Evolutionary conservation across 2,329 filamentous ascomycete genomes (phyloP), one percentile per base, ranked within the genome.

Genomic region (Trichoderma koningiopsis): DNA sequence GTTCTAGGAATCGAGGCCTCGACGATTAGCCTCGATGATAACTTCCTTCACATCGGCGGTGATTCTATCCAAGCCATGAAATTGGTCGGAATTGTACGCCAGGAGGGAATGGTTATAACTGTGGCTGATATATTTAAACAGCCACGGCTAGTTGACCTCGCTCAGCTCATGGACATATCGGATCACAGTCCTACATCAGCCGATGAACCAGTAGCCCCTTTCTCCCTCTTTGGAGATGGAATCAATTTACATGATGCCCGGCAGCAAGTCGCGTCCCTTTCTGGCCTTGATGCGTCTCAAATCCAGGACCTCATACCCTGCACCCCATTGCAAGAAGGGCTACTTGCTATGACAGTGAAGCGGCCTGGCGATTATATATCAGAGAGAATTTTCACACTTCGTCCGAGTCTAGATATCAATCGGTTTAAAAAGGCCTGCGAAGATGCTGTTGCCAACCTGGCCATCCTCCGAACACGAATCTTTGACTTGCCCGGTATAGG

Each of bases 231-330:
- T n/a, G 4, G 29, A 29, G 3, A n/a, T 29, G 29, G 53, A 8
- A 2, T 56, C 5, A 31, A 24, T n/a, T 8, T 11, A n/a, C 8
- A 19, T 1, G 53, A 56, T 16, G 27, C 29, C 3, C n/a, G 47
- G 8, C n/a, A 49, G 47, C 47, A 49, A 49, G 47, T 24, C 7
- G 47, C 47, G n/a, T 49, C 24, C 14, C 27, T 11, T 1, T 29
- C 27, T 56, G 29, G 19, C 14, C 14, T 31, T n/a, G 27, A 29
- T 31, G 53, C 10, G 11, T 10, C 47, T 24, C 47, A 49, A 24
- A n/a, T 56, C 14, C 82, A 86, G 59, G 85, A 88, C 69, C 75
- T 86, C 0, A 88, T 86, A 67, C 85, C 85, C 0, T 86, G 84
- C 76, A 85, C 84, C 0, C 82, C 85, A 0, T 77, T 87, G 1